Evolutionary conservation across 768 basidiomycete species (phyloP).

Genomic region (Crucibulum laeve): DNA sequence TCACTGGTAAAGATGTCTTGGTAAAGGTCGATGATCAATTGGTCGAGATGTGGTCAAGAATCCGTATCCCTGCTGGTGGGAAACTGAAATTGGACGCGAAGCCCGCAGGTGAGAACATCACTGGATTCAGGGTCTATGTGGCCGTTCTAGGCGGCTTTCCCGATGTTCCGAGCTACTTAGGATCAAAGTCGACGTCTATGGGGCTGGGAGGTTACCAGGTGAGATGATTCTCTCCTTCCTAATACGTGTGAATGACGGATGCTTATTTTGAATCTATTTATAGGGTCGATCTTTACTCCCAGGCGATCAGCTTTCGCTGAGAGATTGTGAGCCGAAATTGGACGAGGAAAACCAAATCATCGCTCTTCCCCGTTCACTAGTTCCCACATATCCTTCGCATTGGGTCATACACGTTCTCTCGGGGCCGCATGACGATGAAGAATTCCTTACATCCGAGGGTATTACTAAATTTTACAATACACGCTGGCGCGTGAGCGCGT

Average conservation of each 20-base stretch:
- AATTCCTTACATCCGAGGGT: constrained; percentile 47
- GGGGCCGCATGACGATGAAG: constrained; percentile 60
- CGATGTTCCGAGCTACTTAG: constrained; percentile 48
- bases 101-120: constrained; percentile 8
- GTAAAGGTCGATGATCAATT: constrained; percentile 36
- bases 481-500: constrained; percentile 46
- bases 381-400: constrained; percentile 41
- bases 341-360: constrained; percentile 8
- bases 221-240: neutral
- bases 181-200: constrained; percentile 63
- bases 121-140: constrained; percentile 53
- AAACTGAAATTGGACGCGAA: constrained; percentile 36
- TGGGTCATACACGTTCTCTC: constrained; percentile 53
- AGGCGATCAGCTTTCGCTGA: constrained; percentile 48
- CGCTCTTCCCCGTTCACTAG: constrained; percentile 20
- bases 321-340: constrained; percentile 17
- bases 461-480: constrained; percentile 47
- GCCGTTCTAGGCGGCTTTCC: constrained; percentile 60
- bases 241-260: neutral
- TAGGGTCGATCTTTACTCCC: constrained; percentile 47
- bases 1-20: constrained; percentile 47
- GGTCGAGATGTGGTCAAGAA: constrained; percentile 43
- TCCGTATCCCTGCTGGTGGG: constrained; percentile 39
- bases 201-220: constrained; percentile 60
- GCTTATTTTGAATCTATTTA: constrained; percentile 5